Evolutionary conservation across 768 basidiomycete genomes (phyloP).

Genomic region (Asterophora lycoperdoides): DNA sequence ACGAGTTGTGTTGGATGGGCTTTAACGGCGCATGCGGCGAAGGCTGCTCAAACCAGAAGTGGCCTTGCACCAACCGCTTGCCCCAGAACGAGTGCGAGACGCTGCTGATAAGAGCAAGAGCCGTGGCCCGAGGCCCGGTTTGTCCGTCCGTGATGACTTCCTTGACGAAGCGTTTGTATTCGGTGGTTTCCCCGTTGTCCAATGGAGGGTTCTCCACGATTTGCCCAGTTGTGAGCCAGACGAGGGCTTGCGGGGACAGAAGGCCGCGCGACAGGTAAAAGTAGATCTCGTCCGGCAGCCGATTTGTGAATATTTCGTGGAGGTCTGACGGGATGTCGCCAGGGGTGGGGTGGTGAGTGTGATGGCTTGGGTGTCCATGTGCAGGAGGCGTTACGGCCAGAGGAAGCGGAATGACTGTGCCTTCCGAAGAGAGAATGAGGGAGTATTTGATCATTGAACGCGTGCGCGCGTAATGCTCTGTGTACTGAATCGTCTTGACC

Average conservation of each 20-base stretch:
- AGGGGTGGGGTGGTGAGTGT: slow-evolving; percentile 66
- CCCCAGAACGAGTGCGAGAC: slow-evolving; percentile 80
- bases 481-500: slow-evolving; percentile 76
- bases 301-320: slow-evolving; percentile 91
- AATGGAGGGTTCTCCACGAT: slow-evolving; percentile 84
- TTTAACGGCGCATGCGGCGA: slow-evolving; percentile 53
- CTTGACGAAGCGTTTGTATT: slow-evolving; percentile 93
- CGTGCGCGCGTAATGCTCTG: slow-evolving; percentile 84
- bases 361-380: slow-evolving; percentile 51
- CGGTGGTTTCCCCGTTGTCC: slow-evolving; percentile 92
- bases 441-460: slow-evolving; percentile 91
- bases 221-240: slow-evolving; percentile 91
- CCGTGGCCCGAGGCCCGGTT: slow-evolving; percentile 88
- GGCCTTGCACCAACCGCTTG: slow-evolving; percentile 63
- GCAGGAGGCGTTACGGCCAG: slow-evolving; percentile 55
- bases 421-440: slow-evolving; percentile 85
- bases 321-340: slow-evolving; percentile 89
- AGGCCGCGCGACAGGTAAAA: slow-evolving; percentile 94
- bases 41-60: slow-evolving; percentile 72
- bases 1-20: slow-evolving; percentile 64
- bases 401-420: slow-evolving; percentile 74
- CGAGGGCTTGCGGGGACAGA: slow-evolving; percentile 81
- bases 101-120: slow-evolving; percentile 82
- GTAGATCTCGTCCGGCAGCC: slow-evolving; percentile 94
- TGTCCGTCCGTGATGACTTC: slow-evolving; percentile 94